Evolutionary conservation across 148 eudicot genomes (phyloP).

Genomic region (Heliamphora exappendiculata): DNA sequence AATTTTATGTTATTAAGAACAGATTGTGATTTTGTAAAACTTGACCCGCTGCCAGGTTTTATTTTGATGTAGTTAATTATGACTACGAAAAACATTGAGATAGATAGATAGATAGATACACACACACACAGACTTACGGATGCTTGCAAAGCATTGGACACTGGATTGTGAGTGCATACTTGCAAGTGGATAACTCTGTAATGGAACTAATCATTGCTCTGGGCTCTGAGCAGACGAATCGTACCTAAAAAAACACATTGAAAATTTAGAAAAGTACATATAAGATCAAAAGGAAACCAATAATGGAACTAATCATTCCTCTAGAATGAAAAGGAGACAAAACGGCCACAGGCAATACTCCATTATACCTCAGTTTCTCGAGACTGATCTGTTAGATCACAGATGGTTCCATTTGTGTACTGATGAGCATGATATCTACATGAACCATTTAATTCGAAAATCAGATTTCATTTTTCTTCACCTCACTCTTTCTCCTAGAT

Average conservation of each 20-base stretch:
- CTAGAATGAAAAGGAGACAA: slow-evolving; percentile 24
- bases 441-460: not conserved
- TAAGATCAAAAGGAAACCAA: too few species aligned
- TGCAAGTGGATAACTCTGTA: slow-evolving; percentile 91
- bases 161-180: slow-evolving; percentile 83
- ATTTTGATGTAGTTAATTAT: too few species aligned
- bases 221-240: slow-evolving; percentile 92
- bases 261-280: too few species aligned
- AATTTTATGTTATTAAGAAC: not conserved
- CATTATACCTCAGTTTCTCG: slow-evolving; percentile 91
- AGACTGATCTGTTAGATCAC: slow-evolving; percentile 79
- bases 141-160: slow-evolving; percentile 82
- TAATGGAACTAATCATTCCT: slow-evolving; percentile 78
- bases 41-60: too few species aligned
- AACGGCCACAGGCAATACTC: not conserved
- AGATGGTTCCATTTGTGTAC: slow-evolving; percentile 73
- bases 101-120: too few species aligned
- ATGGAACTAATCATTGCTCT: slow-evolving; percentile 81
- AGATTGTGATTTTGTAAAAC: too few species aligned
- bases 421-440: slow-evolving; percentile 90
- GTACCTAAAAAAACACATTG: slow-evolving; percentile 48
- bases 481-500: not conserved
- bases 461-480: slow-evolving; percentile 4
- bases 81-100: too few species aligned
- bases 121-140: slow-evolving; percentile 71